Conservation (phyloP, 1,284 basidiomycete species). For the Leccinum laetum region DNA sequence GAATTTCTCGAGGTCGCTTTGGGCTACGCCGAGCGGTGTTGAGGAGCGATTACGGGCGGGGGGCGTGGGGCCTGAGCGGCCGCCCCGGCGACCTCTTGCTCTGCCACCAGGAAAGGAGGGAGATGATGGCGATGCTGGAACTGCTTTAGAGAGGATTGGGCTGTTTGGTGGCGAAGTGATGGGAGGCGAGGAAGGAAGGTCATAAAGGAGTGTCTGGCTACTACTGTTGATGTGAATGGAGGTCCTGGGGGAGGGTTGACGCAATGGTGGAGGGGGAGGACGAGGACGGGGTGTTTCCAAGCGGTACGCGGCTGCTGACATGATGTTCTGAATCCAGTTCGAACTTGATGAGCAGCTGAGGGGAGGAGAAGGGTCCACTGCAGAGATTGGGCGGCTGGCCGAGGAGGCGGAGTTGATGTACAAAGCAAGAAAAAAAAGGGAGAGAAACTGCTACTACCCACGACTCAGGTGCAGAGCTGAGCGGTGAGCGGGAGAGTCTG, state of each 20-base stretch:
- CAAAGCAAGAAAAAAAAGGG: slow-evolving; percentile 18
- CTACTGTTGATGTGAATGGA: slow-evolving; percentile 40
- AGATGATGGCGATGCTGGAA: slow-evolving; percentile 52
- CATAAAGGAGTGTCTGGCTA: slow-evolving; percentile 61
- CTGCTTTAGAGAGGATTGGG: slow-evolving; percentile 36
- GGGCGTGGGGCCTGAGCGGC: slow-evolving; percentile 48
- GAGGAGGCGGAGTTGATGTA: slow-evolving; percentile 17
- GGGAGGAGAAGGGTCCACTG: not conserved
- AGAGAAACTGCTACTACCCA: slow-evolving; percentile 4
- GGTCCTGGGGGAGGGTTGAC: slow-evolving; percentile 49
- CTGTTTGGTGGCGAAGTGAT: slow-evolving; percentile 50
- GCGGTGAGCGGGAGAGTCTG: slow-evolving; percentile 14
- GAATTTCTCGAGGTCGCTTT: slow-evolving; percentile 70
- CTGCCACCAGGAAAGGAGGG: slow-evolving; percentile 49
- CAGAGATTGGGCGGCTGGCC: slow-evolving; percentile 18
- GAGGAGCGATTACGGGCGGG: slow-evolving; percentile 56
- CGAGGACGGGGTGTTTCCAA: slow-evolving; percentile 63
- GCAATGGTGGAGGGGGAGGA: slow-evolving; percentile 62
- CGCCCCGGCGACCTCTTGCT: slow-evolving; percentile 46
- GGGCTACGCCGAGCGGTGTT: slow-evolving; percentile 58
- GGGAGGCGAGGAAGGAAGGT: slow-evolving; percentile 63
- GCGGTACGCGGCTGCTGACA: slow-evolving; percentile 62
- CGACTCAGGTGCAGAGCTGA: slow-evolving; percentile 3
- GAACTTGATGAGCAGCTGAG: slow-evolving; percentile 24
- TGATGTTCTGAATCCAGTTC: slow-evolving; percentile 39